Evolutionary conservation across 2,329 filamentous ascomycete species (phyloP).

Genomic region (Delphinella strobiligena): DNA sequence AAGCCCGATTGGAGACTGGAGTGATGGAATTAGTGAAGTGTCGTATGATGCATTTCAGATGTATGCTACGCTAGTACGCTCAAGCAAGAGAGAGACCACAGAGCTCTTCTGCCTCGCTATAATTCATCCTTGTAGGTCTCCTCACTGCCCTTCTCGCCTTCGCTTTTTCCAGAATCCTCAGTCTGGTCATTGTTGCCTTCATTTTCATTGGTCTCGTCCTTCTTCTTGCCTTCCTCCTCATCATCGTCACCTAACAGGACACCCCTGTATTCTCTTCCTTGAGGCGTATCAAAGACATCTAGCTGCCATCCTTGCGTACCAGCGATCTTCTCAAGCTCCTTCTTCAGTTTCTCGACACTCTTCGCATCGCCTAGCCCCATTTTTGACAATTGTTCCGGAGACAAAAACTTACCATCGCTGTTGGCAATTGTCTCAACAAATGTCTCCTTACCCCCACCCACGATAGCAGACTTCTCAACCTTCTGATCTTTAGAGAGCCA

Average conservation of each 20-base stretch:
- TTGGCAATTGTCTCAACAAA: constrained; percentile 41
- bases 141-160: constrained; percentile 4
- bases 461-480: constrained; percentile 41
- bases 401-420: constrained; percentile 40
- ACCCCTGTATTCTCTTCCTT: constrained; percentile 55
- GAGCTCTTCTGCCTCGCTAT: too few species aligned
- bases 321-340: constrained; percentile 56
- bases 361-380: constrained; percentile 56
- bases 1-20: too few species aligned
- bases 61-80: background rate
- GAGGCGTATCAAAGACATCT: constrained; percentile 61
- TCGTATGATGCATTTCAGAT: background rate
- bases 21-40: too few species aligned
- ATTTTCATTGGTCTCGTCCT: constrained; percentile 19
- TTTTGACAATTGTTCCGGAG: constrained; percentile 37
- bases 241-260: constrained; percentile 51
- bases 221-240: constrained; percentile 13
- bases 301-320: constrained; percentile 66
- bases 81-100: too few species aligned
- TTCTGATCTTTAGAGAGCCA: constrained; percentile 43
- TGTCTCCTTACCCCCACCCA: constrained; percentile 40
- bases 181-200: constrained; percentile 15
- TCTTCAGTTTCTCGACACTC: constrained; percentile 56
- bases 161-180: background rate
- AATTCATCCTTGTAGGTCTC: constrained; percentile 10